These are phyloP conservation scores for Lepiota brunneoincarnata DNA, from an alignment of 768 basidiomycete species.

Conservation along the genomic window DNA sequence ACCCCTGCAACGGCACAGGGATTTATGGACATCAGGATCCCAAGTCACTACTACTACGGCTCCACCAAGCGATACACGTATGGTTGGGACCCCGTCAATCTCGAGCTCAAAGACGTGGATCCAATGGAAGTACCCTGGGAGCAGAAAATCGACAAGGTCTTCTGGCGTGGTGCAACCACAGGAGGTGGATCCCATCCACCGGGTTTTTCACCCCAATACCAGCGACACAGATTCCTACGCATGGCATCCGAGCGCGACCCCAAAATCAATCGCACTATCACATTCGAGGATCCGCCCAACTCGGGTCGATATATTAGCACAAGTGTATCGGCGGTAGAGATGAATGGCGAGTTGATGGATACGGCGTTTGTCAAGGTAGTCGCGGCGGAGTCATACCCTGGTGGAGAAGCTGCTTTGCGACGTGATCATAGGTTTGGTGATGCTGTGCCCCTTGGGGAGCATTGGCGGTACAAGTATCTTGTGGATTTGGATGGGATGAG, in stretches of 20 bases:
- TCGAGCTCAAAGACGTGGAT: slow-evolving; percentile 74
- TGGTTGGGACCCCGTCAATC: slow-evolving; percentile 80
- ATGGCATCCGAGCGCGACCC: slow-evolving; percentile 63
- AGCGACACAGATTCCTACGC: slow-evolving; percentile 81
- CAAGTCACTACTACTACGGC: slow-evolving; percentile 94
- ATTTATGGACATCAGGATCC: slow-evolving; percentile 88
- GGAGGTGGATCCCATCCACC: slow-evolving; percentile 89
- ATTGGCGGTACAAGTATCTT: slow-evolving; percentile 88
- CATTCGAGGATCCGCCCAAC: slow-evolving; percentile 16
- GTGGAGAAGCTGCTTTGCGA: slow-evolving; percentile 62
- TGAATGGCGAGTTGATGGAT: slow-evolving; percentile 83
- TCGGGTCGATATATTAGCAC: slow-evolving; percentile 7
- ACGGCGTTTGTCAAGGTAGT: slow-evolving; percentile 76
- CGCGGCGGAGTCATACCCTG: slow-evolving; percentile 66
- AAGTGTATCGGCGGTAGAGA: slow-evolving; percentile 13
- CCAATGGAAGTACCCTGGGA: slow-evolving; percentile 90
- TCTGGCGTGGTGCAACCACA: slow-evolving; percentile 96
- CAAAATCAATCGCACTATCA: slow-evolving; percentile 37
- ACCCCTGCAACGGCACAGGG: slow-evolving; percentile 87
- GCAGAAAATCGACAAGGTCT: slow-evolving; percentile 80
- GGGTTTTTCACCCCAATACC: slow-evolving; percentile 80
- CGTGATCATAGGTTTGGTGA: slow-evolving; percentile 64
- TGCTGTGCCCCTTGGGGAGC: slow-evolving; percentile 70
- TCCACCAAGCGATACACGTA: slow-evolving; percentile 83
- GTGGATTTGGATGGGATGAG: slow-evolving; percentile 90